Conservation (phyloP, 805 yeast species). For the Starmerella gropengiesseri region DNA sequence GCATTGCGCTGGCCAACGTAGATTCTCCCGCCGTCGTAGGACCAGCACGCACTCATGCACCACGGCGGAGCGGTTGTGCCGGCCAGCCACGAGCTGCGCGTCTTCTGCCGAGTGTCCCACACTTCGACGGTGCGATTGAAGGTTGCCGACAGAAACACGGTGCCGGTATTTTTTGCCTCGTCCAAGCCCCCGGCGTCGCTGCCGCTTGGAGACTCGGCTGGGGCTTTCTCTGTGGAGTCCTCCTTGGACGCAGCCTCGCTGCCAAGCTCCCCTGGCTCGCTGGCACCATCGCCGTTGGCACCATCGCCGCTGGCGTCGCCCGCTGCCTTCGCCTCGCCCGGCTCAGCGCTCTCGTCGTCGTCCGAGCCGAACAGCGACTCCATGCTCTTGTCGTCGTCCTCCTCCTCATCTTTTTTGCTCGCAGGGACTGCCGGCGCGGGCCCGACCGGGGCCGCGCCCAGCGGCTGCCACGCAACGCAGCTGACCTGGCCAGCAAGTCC, state of each 20-base stretch:
- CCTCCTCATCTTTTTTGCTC: conserved; percentile 19
- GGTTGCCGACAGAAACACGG: conserved; percentile 62
- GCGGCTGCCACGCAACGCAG: conserved; percentile 47
- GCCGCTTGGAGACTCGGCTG: background rate
- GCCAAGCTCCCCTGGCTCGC: too few relatives aligned
- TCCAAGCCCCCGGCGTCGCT: background rate
- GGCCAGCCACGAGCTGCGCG: conserved; percentile 40
- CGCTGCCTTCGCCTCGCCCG: conserved; percentile 5
- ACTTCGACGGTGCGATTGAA: conserved; percentile 71
- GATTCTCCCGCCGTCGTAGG: conserved; percentile 63
- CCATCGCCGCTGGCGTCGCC: conserved; percentile 16
- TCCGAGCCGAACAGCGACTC: conserved; percentile 53
- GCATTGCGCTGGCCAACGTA: conserved; percentile 87
- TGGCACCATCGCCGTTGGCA: conserved; percentile 27
- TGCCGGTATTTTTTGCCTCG: conserved; percentile 9
- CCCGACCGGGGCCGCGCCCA: conserved; percentile 4
- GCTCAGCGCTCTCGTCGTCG: conserved; percentile 32
- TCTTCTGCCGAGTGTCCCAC: conserved; percentile 62
- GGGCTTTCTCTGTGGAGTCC: background rate
- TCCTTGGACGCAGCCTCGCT: background rate
- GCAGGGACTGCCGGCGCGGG: conserved; percentile 17
- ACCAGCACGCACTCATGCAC: conserved; percentile 82
- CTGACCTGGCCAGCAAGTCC: conserved; percentile 72
- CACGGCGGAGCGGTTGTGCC: conserved; percentile 77
- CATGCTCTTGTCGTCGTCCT: conserved; percentile 28